phyloP scores from a whole-genome alignment of 257 asterid genomes.

The Galeopsis tetrahit region DNA sequence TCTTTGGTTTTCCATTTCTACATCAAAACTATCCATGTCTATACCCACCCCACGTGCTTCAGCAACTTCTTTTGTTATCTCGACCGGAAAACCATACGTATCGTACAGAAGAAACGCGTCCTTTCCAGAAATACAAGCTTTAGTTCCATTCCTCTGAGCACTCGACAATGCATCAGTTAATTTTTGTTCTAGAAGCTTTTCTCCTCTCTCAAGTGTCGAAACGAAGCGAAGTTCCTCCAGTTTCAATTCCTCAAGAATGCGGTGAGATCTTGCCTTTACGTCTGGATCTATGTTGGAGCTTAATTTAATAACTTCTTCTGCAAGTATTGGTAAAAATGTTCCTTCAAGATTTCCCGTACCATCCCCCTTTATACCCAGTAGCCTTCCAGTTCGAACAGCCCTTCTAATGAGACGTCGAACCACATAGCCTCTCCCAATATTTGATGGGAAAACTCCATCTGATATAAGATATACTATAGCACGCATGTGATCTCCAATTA shows the following conservation, averaged over 20 bases:
- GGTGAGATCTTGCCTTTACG: slow-evolving; percentile 59
- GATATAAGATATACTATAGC: slow-evolving; percentile 92
- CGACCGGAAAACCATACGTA: slow-evolving; percentile 91
- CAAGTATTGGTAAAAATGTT: slow-evolving; percentile 81
- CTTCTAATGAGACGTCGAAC: slow-evolving; percentile 94
- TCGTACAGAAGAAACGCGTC: slow-evolving; percentile 89
- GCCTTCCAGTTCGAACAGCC: slow-evolving; percentile 84
- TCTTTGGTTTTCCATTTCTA: slow-evolving; percentile 89
- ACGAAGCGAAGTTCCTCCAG: slow-evolving; percentile 93
- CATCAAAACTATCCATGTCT: slow-evolving; percentile 73
- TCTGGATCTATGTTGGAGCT: slow-evolving; percentile 77
- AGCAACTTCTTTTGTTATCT: slow-evolving; percentile 92
- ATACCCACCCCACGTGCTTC: slow-evolving; percentile 74
- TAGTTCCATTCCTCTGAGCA: slow-evolving; percentile 48
- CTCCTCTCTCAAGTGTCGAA: slow-evolving; percentile 89
- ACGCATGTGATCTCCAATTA: slow-evolving; percentile 96
- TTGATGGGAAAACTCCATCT: slow-evolving; percentile 94
- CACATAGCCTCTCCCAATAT: slow-evolving; percentile 94
- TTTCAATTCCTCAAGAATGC: slow-evolving; percentile 73
- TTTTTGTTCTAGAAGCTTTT: slow-evolving; percentile 82
- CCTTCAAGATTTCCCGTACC: slow-evolving; percentile 70
- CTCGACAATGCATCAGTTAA: slow-evolving; percentile 58
- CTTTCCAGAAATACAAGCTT: slow-evolving; percentile 76
- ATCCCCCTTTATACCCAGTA: slow-evolving; percentile 85
- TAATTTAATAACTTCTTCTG: slow-evolving; percentile 69